Evolutionary conservation across 2,329 filamentous ascomycete species (phyloP).

Genomic region (Stagonosporopsis tanaceti): DNA sequence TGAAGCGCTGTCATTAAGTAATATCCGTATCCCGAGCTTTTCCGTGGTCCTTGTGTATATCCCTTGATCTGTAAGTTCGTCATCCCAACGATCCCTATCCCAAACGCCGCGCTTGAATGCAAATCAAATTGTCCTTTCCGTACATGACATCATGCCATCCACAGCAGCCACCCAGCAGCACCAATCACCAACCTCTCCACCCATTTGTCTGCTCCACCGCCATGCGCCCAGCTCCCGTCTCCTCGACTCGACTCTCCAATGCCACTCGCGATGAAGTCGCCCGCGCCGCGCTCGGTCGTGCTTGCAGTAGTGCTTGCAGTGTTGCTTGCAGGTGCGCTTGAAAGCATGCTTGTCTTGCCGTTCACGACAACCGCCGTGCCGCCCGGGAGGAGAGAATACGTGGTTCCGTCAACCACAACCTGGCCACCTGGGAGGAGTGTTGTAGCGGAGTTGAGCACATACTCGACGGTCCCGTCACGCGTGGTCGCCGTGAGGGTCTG

Average conservation of each 20-base stretch:
- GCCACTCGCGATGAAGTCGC: conserved; percentile 15
- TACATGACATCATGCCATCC: conserved; percentile 36
- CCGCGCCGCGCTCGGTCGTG: conserved; percentile 17
- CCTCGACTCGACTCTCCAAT: conserved; percentile 19
- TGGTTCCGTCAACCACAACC: conserved; percentile 39
- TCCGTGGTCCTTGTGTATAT: not conserved
- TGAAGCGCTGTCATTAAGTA: not conserved
- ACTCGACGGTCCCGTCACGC: conserved; percentile 38
- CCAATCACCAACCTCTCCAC: conserved; percentile 37
- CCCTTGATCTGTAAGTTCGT: not conserved
- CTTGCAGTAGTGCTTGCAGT: conserved; percentile 31
- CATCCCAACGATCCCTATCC: not conserved
- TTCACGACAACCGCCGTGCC: conserved; percentile 44
- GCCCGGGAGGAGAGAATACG: conserved; percentile 35
- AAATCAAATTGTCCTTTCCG: not conserved
- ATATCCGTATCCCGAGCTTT: conserved; percentile 1
- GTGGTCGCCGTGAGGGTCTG: conserved; percentile 36
- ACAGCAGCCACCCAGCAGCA: conserved; percentile 38
- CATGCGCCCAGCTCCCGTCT: conserved; percentile 4
- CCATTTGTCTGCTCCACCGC: conserved; percentile 34
- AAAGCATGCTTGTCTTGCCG: conserved; percentile 42
- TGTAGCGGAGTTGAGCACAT: conserved; percentile 29
- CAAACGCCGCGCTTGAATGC: conserved; percentile 17
- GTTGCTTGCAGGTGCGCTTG: conserved; percentile 35
- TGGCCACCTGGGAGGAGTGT: conserved; percentile 37